Base-by-base conservation (phyloP, 1,284 basidiomycete genomes). In the Spongispora temasekensis region DNA sequence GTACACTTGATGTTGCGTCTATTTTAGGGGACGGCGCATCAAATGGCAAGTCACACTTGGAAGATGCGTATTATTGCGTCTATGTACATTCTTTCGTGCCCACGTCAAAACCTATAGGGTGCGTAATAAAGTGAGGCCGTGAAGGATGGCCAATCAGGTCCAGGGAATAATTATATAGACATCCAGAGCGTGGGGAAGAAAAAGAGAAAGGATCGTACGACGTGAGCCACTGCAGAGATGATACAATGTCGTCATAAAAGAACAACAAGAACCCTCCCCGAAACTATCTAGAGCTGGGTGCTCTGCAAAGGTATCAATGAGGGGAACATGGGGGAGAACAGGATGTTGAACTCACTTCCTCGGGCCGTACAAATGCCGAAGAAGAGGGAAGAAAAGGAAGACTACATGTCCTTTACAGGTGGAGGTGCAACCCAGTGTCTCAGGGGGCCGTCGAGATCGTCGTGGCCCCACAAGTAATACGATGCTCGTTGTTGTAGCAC, bases 381-480 rank as follows among this genome's bases (percentile, higher is more conserved):
- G 3, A 50, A 13, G 21, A 50, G 19, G 8, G 9, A 23, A 44
- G 9, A 2, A 1, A 50, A 48, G 12, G 27, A 44, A 44, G 56
- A 50, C 55, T 70, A 67, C 44, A 71, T 5, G 3, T 75, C 69
- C 55, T 72, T 72, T n/a, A 72, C 66, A 5, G 69, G 62, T 2
- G 69, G 64, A 9, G 61, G 57, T 17, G 67, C 44, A 8, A 77
- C 67, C 72, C 74, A 75, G n/a, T 71, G 65, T 66, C 73, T 71
- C 12, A 76, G 37, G 21, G 62, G 50, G 35, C 64, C 58, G 55
- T 69, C 68, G 31, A 66, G 65, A 21, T 58, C 44, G 23, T 63
- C 69, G 28, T 75, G 51, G 1, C 74, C 74, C 73, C 68, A 74
- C 17, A 76, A 62, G 60, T 76, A 76, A 66, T 74, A 76, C 23